Conservation (phyloP, 495 filamentous ascomycete genomes). For the Hypoxylon fuscum region DNA sequence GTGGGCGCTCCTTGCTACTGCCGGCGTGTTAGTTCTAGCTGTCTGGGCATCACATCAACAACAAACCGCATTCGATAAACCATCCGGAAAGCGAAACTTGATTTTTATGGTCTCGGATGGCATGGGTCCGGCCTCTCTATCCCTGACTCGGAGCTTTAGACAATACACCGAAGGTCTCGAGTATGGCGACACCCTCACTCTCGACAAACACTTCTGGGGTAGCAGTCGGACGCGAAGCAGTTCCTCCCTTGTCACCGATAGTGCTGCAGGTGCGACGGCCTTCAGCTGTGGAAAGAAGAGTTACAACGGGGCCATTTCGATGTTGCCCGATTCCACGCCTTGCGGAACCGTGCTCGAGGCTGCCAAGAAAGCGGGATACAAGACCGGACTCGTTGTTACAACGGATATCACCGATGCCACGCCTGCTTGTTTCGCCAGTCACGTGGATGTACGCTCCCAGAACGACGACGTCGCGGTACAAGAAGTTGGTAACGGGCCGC, state of each 20-base stretch:
- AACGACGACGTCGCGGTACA: constrained; percentile 93
- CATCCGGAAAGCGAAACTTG: constrained; percentile 85
- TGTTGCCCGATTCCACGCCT: constrained; percentile 81
- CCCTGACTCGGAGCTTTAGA: constrained; percentile 81
- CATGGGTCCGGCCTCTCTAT: constrained; percentile 93
- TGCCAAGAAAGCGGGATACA: constrained; percentile 88
- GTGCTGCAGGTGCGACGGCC: constrained; percentile 93
- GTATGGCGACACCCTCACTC: constrained; percentile 72
- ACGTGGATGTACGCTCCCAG: constrained; percentile 79
- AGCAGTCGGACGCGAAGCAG: constrained; percentile 86
- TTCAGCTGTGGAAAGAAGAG: constrained; percentile 93
- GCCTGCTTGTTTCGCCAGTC: constrained; percentile 93
- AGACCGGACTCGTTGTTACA: constrained; percentile 93
- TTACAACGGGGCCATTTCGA: constrained; percentile 95
- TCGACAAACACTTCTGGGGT: constrained; percentile 89
- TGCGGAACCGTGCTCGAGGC: constrained; percentile 97
- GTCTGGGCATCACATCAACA: constrained; percentile 75
- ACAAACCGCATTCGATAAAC: constrained; percentile 44
- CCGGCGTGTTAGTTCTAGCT: constrained; percentile 76
- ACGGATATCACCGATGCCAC: constrained; percentile 96
- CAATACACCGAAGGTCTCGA: constrained; percentile 74
- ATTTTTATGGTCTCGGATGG: constrained; percentile 99
- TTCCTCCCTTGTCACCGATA: constrained; percentile 87
- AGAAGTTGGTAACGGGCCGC: constrained; percentile 80
- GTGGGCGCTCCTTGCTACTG: constrained; percentile 91